phyloP scores from a whole-genome alignment of 306 rosid species.

The Begonia masoniana region DNA sequence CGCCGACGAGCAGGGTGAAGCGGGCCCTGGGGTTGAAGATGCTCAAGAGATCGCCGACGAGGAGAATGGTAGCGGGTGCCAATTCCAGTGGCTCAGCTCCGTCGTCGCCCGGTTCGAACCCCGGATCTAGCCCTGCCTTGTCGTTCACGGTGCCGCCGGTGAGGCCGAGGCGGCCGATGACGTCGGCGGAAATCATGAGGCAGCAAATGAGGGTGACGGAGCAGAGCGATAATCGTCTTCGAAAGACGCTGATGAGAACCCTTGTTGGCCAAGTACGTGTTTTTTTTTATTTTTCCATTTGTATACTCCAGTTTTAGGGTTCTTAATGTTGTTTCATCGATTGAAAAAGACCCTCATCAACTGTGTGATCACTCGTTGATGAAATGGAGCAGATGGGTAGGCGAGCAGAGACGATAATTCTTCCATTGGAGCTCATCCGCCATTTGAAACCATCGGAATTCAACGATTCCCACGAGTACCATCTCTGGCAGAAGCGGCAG shows the following conservation, averaged over 20 bases:
- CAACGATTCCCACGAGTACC: conserved; percentile 70
- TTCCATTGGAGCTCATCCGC: conserved; percentile 79
- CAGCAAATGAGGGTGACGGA: conserved; percentile 90
- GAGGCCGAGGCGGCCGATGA: conserved; percentile 84
- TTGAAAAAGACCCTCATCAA: too few species aligned
- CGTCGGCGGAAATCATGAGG: conserved; percentile 97
- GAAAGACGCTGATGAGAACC: conserved; percentile 82
- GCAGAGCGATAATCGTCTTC: conserved; percentile 63
- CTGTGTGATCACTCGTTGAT: not conserved
- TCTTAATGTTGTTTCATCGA: too few species aligned
- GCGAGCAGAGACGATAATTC: conserved; percentile 85
- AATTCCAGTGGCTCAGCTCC: conserved; percentile 27
- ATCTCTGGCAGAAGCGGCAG: conserved; percentile 83
- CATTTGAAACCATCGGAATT: conserved; percentile 79
- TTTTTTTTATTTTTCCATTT: too few species aligned
- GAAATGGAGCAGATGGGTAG: conserved; percentile 43
- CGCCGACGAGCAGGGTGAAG: conserved; percentile 71
- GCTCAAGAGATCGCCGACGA: conserved; percentile 73
- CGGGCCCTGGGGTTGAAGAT: conserved; percentile 70
- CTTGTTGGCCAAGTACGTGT: conserved; percentile 82
- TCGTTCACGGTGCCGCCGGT: conserved; percentile 17
- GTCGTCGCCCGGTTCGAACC: conserved; percentile 17
- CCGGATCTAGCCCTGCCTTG: conserved; percentile 18
- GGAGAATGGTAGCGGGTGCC: conserved; percentile 52
- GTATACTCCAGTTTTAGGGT: too few species aligned